Evolutionary conservation across 495 filamentous ascomycete species (phyloP).

Genomic region (Xylaria bambusicola): DNA sequence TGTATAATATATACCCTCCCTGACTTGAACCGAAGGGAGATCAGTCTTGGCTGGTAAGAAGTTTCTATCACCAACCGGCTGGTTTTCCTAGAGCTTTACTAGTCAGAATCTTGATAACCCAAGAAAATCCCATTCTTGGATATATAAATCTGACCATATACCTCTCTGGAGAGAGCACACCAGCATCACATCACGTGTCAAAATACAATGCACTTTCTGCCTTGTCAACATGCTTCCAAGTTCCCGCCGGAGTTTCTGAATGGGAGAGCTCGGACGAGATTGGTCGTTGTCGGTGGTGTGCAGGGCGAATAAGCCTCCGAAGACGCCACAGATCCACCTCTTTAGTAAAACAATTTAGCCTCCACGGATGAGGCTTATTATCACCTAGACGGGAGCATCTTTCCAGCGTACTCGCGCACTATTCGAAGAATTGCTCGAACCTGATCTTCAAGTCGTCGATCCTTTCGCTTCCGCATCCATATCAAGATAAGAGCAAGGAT

Average conservation of each 20-base stretch:
- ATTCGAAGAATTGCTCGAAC: slow-evolving; percentile 65
- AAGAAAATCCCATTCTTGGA: neutral
- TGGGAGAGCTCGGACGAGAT: too few species aligned
- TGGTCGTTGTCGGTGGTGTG: too few species aligned
- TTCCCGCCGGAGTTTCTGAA: neutral
- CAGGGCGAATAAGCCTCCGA: neutral
- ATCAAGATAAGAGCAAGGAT: slow-evolving; percentile 70
- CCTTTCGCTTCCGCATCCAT: slow-evolving; percentile 78
- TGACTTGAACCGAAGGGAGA: too few species aligned
- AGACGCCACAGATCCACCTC: neutral
- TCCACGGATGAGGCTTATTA: neutral
- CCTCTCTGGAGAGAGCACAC: neutral
- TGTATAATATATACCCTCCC: neutral
- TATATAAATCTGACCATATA: neutral
- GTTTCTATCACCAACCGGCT: neutral
- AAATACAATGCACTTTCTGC: neutral
- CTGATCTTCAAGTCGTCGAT: slow-evolving; percentile 75
- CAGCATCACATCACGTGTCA: neutral
- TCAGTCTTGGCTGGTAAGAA: too few species aligned
- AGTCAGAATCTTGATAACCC: too few species aligned
- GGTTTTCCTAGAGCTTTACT: too few species aligned
- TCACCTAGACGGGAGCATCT: slow-evolving; percentile 56
- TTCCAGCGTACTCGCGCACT: slow-evolving; percentile 59
- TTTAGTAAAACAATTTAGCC: neutral
- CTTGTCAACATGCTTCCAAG: neutral